Conservation (phyloP, 2,329 filamentous ascomycete species). For the Aureobasidium zeae region DNA sequence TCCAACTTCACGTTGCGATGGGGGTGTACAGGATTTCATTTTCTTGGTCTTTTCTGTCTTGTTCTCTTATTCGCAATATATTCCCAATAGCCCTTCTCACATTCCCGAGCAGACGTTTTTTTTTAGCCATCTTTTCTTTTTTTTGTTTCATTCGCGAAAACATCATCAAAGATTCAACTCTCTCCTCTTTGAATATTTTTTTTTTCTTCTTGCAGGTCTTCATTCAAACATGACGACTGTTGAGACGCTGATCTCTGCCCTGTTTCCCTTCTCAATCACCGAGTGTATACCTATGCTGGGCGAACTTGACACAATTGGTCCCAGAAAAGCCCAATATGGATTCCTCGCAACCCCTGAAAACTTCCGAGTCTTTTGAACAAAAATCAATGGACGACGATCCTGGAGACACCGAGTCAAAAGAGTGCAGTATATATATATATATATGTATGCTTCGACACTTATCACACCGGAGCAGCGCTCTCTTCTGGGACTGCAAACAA, state of each 20-base stretch:
- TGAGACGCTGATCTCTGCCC: too few species aligned
- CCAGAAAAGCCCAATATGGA: too few species aligned
- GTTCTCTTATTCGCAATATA: constrained; percentile 14
- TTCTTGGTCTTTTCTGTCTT: too few species aligned
- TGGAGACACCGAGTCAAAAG: too few species aligned
- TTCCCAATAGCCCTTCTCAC: not conserved
- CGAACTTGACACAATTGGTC: too few species aligned
- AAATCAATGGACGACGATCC: too few species aligned
- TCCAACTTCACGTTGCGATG: constrained; percentile 8
- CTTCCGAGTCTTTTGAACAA: too few species aligned
- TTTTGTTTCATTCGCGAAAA: not conserved
- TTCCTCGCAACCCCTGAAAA: too few species aligned
- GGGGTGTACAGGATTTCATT: not conserved
- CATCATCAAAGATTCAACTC: not conserved
- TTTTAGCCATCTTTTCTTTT: constrained; percentile 10
- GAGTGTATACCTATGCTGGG: too few species aligned
- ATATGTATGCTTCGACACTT: not conserved
- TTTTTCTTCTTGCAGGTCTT: not conserved
- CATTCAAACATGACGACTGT: too few species aligned
- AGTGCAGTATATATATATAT: not conserved
- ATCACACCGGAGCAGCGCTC: not conserved
- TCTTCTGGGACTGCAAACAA: constrained; percentile 1
- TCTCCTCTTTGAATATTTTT: not conserved
- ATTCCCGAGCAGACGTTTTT: too few species aligned
- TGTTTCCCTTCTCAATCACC: too few species aligned